Conservation (phyloP, 192 early-diverging fungal genomes). For the Podila horticola region DNA sequence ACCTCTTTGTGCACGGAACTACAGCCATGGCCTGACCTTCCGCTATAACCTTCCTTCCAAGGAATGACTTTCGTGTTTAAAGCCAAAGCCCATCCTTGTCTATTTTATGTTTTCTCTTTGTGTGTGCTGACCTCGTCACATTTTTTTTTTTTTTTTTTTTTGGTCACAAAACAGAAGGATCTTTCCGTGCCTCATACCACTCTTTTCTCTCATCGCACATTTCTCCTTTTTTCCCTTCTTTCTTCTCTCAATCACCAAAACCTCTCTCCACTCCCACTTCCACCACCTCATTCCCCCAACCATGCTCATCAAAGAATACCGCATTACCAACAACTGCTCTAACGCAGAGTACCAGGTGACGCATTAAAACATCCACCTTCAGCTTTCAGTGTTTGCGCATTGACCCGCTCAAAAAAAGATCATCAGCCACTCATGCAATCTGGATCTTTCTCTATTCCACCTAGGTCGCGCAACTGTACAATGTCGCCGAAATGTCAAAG, state of each 20-base stretch:
- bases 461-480: conserved; percentile 77
- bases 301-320: conserved; percentile 81
- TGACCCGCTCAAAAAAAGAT: background rate
- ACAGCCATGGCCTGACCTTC: no score
- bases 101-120: no score
- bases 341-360: conserved; percentile 74
- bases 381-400: background rate
- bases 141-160: no score
- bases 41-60: no score
- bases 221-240: background rate
- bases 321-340: conserved; percentile 81
- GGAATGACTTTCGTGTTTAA: no score
- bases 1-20: no score
- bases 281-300: conserved; percentile 2
- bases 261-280: background rate
- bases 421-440: conserved; percentile 7
- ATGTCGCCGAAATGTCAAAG: conserved; percentile 79
- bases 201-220: background rate
- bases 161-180: no score
- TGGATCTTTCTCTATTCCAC: conserved; percentile 3
- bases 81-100: no score
- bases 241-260: background rate
- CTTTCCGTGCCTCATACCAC: no score
- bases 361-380: background rate
- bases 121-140: no score